These are phyloP conservation scores for Mucor plumbeus DNA, from an alignment of 371 early-diverging fungal genomes.

Conservation along the genomic window DNA sequence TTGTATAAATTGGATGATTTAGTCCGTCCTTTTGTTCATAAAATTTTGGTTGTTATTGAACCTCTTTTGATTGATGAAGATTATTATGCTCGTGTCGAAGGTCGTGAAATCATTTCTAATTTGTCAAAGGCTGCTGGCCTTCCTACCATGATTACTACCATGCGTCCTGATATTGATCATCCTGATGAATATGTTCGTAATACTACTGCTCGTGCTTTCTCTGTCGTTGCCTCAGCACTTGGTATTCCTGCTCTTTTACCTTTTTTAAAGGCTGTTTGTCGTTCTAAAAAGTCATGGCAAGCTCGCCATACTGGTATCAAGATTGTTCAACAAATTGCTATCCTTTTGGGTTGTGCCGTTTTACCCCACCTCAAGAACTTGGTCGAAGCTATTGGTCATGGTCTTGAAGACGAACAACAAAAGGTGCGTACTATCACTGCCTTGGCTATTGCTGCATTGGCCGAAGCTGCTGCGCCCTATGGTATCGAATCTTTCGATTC, in stretches of 20 bases:
- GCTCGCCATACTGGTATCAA: constrained; percentile 98
- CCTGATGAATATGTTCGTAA: constrained; percentile 98
- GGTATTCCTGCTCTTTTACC: constrained; percentile 95
- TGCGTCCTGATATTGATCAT: constrained; percentile 98
- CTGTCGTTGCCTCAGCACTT: constrained; percentile 96
- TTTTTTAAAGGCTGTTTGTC: constrained; percentile 96
- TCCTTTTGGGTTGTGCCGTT: constrained; percentile 92
- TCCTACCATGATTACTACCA: constrained; percentile 97
- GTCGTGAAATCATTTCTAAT: constrained; percentile 97
- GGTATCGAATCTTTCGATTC: constrained; percentile 97
- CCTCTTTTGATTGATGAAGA: constrained; percentile 97
- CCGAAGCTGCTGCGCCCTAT: constrained; percentile 97
- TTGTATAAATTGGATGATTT: constrained; percentile 95
- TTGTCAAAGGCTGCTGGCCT: constrained; percentile 97
- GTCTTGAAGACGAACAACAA: constrained; percentile 95
- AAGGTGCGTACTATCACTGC: constrained; percentile 96
- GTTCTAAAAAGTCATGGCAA: constrained; percentile 96
- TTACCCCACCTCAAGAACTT: constrained; percentile 92
- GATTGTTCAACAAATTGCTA: constrained; percentile 96
- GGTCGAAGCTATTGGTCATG: constrained; percentile 90
- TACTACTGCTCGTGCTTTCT: constrained; percentile 97
- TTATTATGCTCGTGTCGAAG: constrained; percentile 97
- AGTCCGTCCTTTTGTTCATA: constrained; percentile 96
- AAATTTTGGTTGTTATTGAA: constrained; percentile 97
- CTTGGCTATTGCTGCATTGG: constrained; percentile 92